Evolutionary conservation across 345 rosid species (phyloP).

Genomic region (Nasturtium officinale): DNA sequence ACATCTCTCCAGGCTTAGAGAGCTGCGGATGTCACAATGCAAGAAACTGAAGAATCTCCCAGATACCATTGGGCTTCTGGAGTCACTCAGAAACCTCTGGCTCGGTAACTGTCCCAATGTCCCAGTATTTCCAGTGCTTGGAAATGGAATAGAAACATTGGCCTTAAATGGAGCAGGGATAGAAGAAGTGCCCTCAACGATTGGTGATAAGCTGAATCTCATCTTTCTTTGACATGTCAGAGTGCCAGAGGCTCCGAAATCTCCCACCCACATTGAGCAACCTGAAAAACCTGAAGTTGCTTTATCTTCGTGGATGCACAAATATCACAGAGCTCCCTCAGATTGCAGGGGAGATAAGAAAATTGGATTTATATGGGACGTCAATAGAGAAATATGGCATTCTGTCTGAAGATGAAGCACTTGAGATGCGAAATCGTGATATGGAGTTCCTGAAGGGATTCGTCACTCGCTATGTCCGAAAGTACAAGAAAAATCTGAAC

Average conservation of each 20-base stretch:
- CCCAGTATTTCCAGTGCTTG: constrained; percentile 28
- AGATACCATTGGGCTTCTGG: constrained; percentile 19
- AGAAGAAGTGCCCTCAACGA: constrained; percentile 28
- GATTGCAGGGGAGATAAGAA: constrained; percentile 22
- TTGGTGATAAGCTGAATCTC: constrained; percentile 26
- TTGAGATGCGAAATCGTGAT: constrained; percentile 23
- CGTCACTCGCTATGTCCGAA: constrained; percentile 19
- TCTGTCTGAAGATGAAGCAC: constrained; percentile 22
- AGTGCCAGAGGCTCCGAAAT: constrained; percentile 21
- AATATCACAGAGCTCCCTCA: constrained; percentile 24
- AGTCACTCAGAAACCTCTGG: constrained; percentile 22
- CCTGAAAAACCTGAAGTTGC: constrained; percentile 20
- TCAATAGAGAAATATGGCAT: constrained; percentile 26
- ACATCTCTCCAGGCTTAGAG: not conserved
- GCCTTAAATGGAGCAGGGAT: constrained; percentile 17
- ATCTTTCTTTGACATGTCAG: constrained; percentile 18
- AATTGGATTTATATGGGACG: constrained; percentile 31
- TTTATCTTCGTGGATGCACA: constrained; percentile 36
- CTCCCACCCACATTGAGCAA: constrained; percentile 23
- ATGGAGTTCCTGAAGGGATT: not conserved
- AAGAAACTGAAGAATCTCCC: constrained; percentile 37
- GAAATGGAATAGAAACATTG: not conserved
- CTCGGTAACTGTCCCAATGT: constrained; percentile 19
- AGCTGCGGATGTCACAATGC: constrained; percentile 23
- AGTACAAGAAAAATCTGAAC: constrained; percentile 2